Evolutionary conservation across 2,329 filamentous ascomycete species (phyloP), one percentile per base, ranked within the genome.

Genomic region (Exophiala calicioides): DNA sequence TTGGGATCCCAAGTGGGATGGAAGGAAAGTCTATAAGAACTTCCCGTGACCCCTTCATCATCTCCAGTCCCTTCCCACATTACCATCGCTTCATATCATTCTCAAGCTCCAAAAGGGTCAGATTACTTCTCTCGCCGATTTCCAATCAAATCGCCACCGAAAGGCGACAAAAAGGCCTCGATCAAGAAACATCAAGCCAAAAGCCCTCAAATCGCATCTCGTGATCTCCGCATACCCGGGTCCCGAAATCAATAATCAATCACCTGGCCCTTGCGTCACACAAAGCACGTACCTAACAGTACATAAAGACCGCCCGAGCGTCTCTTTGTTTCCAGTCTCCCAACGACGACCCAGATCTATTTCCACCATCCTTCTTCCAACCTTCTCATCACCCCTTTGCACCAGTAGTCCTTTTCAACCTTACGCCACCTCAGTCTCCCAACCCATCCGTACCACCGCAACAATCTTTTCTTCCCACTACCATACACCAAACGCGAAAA

Each of bases 231-330:
- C 33, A 24, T 13, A 24, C 19, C 52, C 52, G 41, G 49, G 35
- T 32, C 24, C 27, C 38, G 41, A 35, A 15, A 13, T 29, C 40
- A 40, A 39, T 35, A 43, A 55, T 44, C 42, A 37, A 39, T 37
- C 33, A 35, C 26, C 30, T 45, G 44, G 35, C 20, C 37, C 36
- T 47, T 52, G 52, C 52, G 47, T 55, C 52, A 52, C 23, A 50
- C 46, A 50, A 53, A 50, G 50, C 18, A 39, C 45, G 16, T n/a
- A n/a, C n/a, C n/a, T n/a, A 21, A 23, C 27, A 7, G 7, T 38
- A 39, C 29, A 54, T 44, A 50, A 45, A 54, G 40, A 38, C 21
- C 31, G 29, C 32, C 32, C 27, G 21, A 45, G 32, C 29, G 18
- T 31, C n/a, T n/a, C n/a, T 29, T 21, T 42, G 40, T 47, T 42